Percentiles rank a stretch among this genome's conserved stretches.
Conservation (phyloP, 768 basidiomycete genomes). For the Cubamyces sp. region DNA sequence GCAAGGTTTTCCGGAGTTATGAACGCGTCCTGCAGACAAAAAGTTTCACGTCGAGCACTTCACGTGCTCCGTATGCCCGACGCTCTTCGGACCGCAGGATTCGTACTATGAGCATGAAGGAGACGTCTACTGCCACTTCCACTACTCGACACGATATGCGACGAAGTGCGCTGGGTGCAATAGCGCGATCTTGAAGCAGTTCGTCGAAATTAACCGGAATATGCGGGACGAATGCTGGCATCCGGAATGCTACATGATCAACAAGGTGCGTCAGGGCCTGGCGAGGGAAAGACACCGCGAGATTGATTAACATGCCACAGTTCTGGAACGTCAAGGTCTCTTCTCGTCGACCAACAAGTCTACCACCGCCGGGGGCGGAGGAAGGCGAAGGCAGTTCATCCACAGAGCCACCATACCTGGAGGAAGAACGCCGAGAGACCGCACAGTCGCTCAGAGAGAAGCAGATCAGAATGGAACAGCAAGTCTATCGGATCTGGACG, state of each 20-base stretch:
- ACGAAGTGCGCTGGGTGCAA: constrained; percentile 98
- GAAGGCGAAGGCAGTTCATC: constrained; percentile 43
- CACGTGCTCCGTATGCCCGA: constrained; percentile 95
- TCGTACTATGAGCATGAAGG: constrained; percentile 99
- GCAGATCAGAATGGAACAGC: constrained; percentile 93
- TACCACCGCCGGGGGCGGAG: constrained; percentile 50
- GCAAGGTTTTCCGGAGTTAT: neutral
- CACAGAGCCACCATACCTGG: constrained; percentile 57
- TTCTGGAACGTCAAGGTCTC: constrained; percentile 99
- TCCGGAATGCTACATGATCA: constrained; percentile 99
- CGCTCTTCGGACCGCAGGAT: constrained; percentile 95
- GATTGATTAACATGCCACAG: constrained; percentile 43
- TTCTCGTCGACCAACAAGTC: constrained; percentile 69
- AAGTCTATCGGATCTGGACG: constrained; percentile 99
- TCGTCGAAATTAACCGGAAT: constrained; percentile 99
- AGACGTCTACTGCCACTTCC: constrained; percentile 98
- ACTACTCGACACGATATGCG: constrained; percentile 98
- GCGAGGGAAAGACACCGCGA: neutral
- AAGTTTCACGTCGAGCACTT: constrained; percentile 99
- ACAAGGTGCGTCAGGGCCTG: constrained; percentile 65
- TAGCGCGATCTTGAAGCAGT: constrained; percentile 97
- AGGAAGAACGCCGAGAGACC: constrained; percentile 83
- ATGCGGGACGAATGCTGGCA: constrained; percentile 99
- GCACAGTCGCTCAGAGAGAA: constrained; percentile 82
- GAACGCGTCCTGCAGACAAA: constrained; percentile 66